Base-by-base conservation (phyloP, 805 yeast genomes). In the Candida silvicultrix region DNA sequence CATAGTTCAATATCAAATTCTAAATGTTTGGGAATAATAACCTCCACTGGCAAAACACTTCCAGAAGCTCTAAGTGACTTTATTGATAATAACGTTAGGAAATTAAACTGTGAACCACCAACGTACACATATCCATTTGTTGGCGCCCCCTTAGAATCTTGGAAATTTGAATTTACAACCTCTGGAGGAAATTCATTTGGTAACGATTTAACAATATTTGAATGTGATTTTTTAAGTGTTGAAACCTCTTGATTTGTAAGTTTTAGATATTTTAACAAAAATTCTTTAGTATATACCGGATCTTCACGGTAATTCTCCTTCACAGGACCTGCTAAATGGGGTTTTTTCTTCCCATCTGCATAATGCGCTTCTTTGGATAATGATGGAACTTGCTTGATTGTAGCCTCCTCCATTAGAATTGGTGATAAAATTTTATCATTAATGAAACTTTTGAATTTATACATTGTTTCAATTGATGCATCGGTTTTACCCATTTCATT, bases 1-100 rank as follows among this genome's bases (percentile, higher is more conserved):
- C 95, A 87, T 42, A 80, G 71, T 45, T 80, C 81, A 29, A 75
- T 69, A 58, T 85, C 92, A 55, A 77, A 84, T 57, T 84, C 89
- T 35, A 73, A 75, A 19, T 69, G 63, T 34, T 74, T 70, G 11
- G 95, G 92, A 51, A 88, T 74, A 45, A 86, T 70, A 8, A 88
- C 81, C 69, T 88, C 96, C 15, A 88, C 78, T 0, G 96, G 96
- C 32, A 82, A 65, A 6, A 69, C 70, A 3, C 83, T 76, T 5
- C 89, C 88, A 14, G 74, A 65, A 37, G 78, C 75, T 54, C 95
- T 68, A 40, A 87, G 53, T 4, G 69, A 60, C 48, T 67, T 64
- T 10, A 83, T 68, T 16, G 81, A 70, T 21, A 80, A 59, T 28
- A 80, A 63, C 3, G 83, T 65, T 19, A 83, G 60, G 73, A 83